Percentiles rank a stretch among this genome's conserved stretches.
Conservation (phyloP, 805 yeast genomes). For the Candida xyloterini region DNA sequence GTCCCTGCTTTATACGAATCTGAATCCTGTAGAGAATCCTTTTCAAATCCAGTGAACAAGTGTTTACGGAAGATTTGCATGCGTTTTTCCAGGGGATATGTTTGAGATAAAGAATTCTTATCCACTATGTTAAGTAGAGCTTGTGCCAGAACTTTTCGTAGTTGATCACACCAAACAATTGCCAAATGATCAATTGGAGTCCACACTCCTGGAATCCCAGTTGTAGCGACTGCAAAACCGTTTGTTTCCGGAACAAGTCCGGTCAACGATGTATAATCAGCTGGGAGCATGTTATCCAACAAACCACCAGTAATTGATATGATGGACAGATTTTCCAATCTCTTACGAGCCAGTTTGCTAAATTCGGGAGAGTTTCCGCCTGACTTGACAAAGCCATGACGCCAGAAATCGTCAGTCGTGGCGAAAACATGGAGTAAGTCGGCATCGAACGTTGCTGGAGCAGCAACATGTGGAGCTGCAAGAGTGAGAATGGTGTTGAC, state of each 20-base stretch:
- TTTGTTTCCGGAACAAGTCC: conserved; percentile 68
- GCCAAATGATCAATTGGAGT: conserved; percentile 93
- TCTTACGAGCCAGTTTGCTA: conserved; percentile 37
- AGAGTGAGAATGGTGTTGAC: conserved; percentile 82
- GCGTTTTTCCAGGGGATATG: conserved; percentile 51
- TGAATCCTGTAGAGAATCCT: conserved; percentile 31
- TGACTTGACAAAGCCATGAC: conserved; percentile 45
- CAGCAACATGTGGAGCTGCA: conserved; percentile 88
- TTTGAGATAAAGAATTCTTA: conserved; percentile 41
- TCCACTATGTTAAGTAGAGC: conserved; percentile 62
- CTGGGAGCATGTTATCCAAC: conserved; percentile 74
- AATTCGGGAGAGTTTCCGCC: conserved; percentile 11
- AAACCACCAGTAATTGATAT: conserved; percentile 90
- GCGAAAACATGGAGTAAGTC: conserved; percentile 75
- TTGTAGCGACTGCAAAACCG: conserved; percentile 80
- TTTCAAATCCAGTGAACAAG: conserved; percentile 58
- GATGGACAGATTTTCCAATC: conserved; percentile 59
- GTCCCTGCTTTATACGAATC: conserved; percentile 22
- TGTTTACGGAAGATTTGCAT: conserved; percentile 52
- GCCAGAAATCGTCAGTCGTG: conserved; percentile 78
- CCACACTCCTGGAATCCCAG: conserved; percentile 90
- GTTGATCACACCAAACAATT: conserved; percentile 93
- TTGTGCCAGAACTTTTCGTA: conserved; percentile 60
- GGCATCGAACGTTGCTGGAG: conserved; percentile 92
- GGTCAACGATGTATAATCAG: conserved; percentile 79